A percentile compares a stretch with the other conserved stretches of the same genome.
Evolutionary conservation across 2,329 filamentous ascomycete genomes (phyloP).

Genomic region (Ceratocystis alfenasii): DNA sequence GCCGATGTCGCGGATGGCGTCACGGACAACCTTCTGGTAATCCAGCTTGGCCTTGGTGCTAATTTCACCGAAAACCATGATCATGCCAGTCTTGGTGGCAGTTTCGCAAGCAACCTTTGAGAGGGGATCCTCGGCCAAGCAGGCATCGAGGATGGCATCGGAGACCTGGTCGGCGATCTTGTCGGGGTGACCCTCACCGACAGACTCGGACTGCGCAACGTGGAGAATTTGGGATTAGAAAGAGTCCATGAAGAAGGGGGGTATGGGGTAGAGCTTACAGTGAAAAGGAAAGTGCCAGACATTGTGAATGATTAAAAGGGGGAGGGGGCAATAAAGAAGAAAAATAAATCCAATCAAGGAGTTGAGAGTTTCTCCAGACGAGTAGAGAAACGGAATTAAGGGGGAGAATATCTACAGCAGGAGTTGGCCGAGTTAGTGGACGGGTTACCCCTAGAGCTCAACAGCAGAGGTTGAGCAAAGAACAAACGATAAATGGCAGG

Average conservation of each 20-base stretch:
- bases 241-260: background rate
- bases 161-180: slow-evolving; percentile 99
- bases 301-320: slow-evolving; percentile 38
- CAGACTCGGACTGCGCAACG: slow-evolving; percentile 59
- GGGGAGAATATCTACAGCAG: background rate
- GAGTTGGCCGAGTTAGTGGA: slow-evolving; percentile 14
- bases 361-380: slow-evolving; percentile 21
- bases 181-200: slow-evolving; percentile 84
- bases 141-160: slow-evolving; percentile 97
- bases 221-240: slow-evolving; percentile 25
- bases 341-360: slow-evolving; percentile 23
- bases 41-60: slow-evolving; percentile 91
- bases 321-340: slow-evolving; percentile 22
- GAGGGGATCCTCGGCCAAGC: slow-evolving; percentile 82
- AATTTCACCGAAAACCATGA: slow-evolving; percentile 99
- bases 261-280: slow-evolving; percentile 37
- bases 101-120: slow-evolving; percentile 99
- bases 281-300: slow-evolving; percentile 73
- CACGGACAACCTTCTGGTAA: slow-evolving; percentile 95
- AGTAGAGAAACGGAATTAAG: slow-evolving; percentile 12
- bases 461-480: slow-evolving; percentile 12
- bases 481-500: slow-evolving; percentile 21
- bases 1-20: slow-evolving; percentile 94
- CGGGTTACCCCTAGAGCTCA: background rate
- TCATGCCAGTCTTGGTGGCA: slow-evolving; percentile 98